Evolutionary conservation across 2,329 filamentous ascomycete species (phyloP), one percentile per base, ranked within the genome.

Genomic region (Diplocarpon rosae): DNA sequence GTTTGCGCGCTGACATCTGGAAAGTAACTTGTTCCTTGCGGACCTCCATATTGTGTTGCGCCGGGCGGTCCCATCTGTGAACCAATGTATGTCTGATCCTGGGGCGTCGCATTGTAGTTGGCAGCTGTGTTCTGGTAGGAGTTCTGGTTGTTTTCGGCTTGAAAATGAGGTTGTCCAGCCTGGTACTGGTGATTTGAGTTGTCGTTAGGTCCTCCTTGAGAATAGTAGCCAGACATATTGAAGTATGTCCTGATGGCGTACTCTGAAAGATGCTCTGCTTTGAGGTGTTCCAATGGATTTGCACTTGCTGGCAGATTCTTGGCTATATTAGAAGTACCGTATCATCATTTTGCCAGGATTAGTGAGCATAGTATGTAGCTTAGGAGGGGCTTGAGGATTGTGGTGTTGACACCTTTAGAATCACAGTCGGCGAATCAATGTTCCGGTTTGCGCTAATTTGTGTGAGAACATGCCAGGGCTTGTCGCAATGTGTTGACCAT

Each of bases 201-300:
- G 52, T 80, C 72, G 55, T 67, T 56, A 49, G 68, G 68, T 56
- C 70, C 72, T 56, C 77, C 75, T 42, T 76, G 66, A 57, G 70
- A 65, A 55, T 77, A 72, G 56, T 73, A 78, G 61, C 76, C 72
- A 57, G 71, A 69, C 73, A 77, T 78, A 53, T 52, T 62, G 52
- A 46, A 45, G 17, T 17, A 17, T 12, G 30, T 32, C 30, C 10
- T 32, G 30, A 12, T 32, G 4, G 11, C 3, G 30, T 32, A 5
- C 30, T 32, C n/a, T 32, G 30, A 32, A 32, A 24, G 20, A 24
- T 24, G 7, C 4, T 24, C 20, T 24, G 20, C 20, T 24, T 24
- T 24, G 20, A 3, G 20, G 20, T 24, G 20, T 24, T 24, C 7
- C 20, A 7, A 24, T 4, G 20, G 20, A 3, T 24, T 24, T 24